Percentiles rank a stretch among this genome's conserved stretches.
Evolutionary conservation across 176 grass and related monocot genomes (phyloP).

Genomic region (Triticum monococcum): DNA sequence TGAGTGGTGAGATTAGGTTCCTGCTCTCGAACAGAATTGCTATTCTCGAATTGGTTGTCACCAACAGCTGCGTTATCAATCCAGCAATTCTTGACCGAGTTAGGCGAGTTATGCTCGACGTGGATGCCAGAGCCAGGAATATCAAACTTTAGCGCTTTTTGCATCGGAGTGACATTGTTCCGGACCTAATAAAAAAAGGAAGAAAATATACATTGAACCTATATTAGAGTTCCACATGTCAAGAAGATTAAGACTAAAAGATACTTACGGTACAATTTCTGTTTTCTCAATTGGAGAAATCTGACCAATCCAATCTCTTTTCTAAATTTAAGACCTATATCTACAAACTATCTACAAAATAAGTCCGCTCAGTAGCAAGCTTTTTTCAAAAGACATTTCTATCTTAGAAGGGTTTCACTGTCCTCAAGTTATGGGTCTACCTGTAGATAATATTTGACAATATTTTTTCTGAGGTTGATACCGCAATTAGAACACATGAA

Average conservation of each 20-base stretch:
- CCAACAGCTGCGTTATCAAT: constrained; percentile 37
- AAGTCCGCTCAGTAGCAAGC: background rate
- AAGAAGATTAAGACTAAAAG: constrained; percentile 15
- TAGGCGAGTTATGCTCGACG: constrained; percentile 38
- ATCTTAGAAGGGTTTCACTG: constrained; percentile 11
- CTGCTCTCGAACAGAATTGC: constrained; percentile 36
- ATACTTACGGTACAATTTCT: background rate
- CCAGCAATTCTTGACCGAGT: constrained; percentile 33
- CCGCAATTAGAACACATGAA: background rate
- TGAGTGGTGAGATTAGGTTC: constrained; percentile 28
- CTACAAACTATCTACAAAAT: background rate
- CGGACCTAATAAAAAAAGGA: constrained; percentile 35
- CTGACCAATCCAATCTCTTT: background rate
- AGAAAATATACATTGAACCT: constrained; percentile 28
- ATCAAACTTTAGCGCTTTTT: constrained; percentile 56
- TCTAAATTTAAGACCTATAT: constrained; percentile 3
- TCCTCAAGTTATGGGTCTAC: background rate
- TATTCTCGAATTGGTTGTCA: constrained; percentile 42
- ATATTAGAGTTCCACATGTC: background rate
- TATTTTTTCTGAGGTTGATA: background rate
- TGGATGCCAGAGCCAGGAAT: constrained; percentile 41
- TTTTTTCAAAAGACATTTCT: constrained; percentile 4
- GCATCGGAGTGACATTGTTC: constrained; percentile 28
- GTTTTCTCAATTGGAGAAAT: background rate
- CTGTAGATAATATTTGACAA: background rate